Percentiles rank a stretch among this genome's conserved stretches.
phyloP scores from a whole-genome alignment of 1,284 basidiomycete genomes.

The Papiliotrema flavescens region DNA sequence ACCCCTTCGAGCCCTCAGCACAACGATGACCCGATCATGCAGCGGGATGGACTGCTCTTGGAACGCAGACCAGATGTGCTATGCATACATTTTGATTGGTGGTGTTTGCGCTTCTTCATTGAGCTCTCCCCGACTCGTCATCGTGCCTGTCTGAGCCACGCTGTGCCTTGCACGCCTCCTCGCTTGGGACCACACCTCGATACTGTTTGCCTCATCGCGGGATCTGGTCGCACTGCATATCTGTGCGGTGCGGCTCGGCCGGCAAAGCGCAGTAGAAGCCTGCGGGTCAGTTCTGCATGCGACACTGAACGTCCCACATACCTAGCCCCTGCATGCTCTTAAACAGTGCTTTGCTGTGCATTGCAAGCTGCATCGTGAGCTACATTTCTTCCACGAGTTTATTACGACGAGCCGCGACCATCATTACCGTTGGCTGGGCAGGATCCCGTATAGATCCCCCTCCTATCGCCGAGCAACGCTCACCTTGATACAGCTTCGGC shows the following conservation, averaged over 20 bases:
- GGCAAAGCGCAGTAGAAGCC: slow-evolving; percentile 73
- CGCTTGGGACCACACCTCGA: background rate
- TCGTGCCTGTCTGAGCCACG: no score
- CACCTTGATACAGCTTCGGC: slow-evolving; percentile 63
- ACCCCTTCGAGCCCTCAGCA: no score
- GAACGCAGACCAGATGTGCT: no score
- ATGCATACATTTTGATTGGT: no score
- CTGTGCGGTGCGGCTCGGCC: slow-evolving; percentile 64
- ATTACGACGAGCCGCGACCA: no score
- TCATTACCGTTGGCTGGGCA: background rate
- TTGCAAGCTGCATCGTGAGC: slow-evolving; percentile 55
- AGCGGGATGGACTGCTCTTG: no score
- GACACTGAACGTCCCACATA: background rate
- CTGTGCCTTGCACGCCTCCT: background rate
- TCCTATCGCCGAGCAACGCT: slow-evolving; percentile 24
- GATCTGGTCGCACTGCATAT: slow-evolving; percentile 70
- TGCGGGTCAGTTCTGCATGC: slow-evolving; percentile 16
- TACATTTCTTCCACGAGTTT: no score
- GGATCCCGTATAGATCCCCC: background rate
- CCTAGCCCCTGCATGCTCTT: slow-evolving; percentile 62
- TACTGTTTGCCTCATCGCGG: slow-evolving; percentile 37
- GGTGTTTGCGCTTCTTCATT: no score
- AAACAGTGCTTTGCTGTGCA: slow-evolving; percentile 66
- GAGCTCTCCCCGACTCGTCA: no score
- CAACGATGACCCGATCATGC: no score